Conservation (phyloP, 768 basidiomycete genomes). For the Amanita rimosa region DNA sequence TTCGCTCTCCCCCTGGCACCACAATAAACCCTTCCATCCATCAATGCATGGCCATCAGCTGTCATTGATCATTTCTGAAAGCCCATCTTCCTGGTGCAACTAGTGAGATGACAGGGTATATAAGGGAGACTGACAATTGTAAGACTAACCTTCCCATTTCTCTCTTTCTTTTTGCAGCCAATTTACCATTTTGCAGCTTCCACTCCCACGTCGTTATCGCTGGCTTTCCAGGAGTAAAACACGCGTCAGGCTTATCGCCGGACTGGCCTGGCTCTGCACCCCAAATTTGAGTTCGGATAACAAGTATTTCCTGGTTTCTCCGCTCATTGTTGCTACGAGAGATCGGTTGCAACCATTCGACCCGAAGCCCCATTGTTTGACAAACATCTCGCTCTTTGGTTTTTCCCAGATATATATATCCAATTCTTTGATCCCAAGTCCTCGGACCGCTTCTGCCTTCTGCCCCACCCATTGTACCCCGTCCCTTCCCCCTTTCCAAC, state of each 20-base stretch:
- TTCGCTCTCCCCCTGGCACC: too few species aligned
- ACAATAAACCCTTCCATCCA: too few species aligned
- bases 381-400: not conserved
- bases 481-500: not conserved
- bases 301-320: too few species aligned
- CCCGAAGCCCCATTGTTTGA: not conserved
- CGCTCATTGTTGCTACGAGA: too few species aligned
- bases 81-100: too few species aligned
- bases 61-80: too few species aligned
- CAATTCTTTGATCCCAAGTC: not conserved
- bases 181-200: not conserved
- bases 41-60: too few species aligned
- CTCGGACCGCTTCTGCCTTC: slow-evolving; percentile 3
- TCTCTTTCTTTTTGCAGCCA: too few species aligned
- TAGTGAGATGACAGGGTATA: too few species aligned
- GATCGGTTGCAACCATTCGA: too few species aligned
- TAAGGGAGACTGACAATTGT: too few species aligned
- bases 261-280: not conserved
- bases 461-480: not conserved
- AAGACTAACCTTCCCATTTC: too few species aligned
- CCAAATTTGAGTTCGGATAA: not conserved
- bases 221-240: not conserved
- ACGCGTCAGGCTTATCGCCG: not conserved
- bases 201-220: not conserved
- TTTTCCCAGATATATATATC: slow-evolving; percentile 1